phyloP scores from a whole-genome alignment of 208 protist genomes.

The Phytomonas francai region DNA sequence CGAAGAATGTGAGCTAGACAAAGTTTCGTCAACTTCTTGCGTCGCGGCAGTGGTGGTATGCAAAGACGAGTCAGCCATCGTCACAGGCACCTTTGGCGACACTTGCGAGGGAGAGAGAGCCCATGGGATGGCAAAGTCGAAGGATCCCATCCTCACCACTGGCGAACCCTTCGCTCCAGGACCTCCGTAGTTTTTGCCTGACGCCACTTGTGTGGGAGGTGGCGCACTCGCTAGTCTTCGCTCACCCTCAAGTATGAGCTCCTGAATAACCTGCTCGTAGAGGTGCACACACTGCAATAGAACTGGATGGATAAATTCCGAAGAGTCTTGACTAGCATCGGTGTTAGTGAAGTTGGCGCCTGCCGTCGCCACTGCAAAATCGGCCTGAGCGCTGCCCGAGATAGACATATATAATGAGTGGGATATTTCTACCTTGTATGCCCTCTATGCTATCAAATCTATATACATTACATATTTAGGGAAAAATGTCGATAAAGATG shows the following conservation, averaged over 20 bases:
- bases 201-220: slow-evolving; percentile 11
- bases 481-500: slow-evolving; percentile 4
- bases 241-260: slow-evolving; percentile 70
- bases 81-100: no score
- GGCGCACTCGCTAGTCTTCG: slow-evolving; percentile 48
- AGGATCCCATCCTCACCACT: slow-evolving; percentile 28
- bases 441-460: not conserved
- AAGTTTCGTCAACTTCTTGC: no score
- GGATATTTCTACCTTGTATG: not conserved
- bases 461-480: not conserved
- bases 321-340: not conserved
- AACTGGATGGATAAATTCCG: not conserved
- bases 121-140: slow-evolving; percentile 32
- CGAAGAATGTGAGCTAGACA: no score
- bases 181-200: not conserved
- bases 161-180: slow-evolving; percentile 15
- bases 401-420: not conserved
- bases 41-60: no score
- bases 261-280: slow-evolving; percentile 62
- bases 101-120: slow-evolving; percentile 7
- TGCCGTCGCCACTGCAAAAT: not conserved
- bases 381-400: slow-evolving; percentile 14
- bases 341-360: not conserved
- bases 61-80: no score
- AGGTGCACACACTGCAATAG: slow-evolving; percentile 54